Conservation (phyloP, 352 stramenopile species). For the Globisporangium perplexum region DNA sequence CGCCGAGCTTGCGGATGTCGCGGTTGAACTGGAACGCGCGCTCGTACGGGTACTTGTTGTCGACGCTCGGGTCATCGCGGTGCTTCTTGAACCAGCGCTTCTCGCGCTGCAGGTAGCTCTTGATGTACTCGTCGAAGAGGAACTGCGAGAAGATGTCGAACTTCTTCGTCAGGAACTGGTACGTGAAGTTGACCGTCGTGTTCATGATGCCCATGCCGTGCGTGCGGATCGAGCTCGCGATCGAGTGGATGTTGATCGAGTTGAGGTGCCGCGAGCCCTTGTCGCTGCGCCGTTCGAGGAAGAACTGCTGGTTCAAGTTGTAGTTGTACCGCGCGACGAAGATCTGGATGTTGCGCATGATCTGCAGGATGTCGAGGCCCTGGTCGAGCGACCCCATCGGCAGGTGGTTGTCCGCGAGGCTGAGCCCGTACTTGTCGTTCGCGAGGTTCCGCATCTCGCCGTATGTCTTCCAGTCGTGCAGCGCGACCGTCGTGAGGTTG, state of each 20-base stretch:
- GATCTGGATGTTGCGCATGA: constrained; percentile 95
- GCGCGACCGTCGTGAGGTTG: constrained; percentile 90
- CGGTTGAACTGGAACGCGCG: constrained; percentile 92
- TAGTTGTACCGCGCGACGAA: constrained; percentile 92
- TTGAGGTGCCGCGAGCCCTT: constrained; percentile 90
- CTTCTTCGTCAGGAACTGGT: constrained; percentile 92
- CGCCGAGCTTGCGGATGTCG: constrained; percentile 82
- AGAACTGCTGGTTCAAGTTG: constrained; percentile 95
- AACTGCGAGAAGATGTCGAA: constrained; percentile 91
- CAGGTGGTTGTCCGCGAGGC: constrained; percentile 88
- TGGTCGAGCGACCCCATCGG: constrained; percentile 92
- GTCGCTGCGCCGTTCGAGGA: constrained; percentile 89
- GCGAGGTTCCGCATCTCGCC: constrained; percentile 92
- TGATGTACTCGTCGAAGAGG: constrained; percentile 93
- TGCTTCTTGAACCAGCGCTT: constrained; percentile 93
- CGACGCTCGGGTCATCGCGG: constrained; percentile 80
- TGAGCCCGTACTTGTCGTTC: constrained; percentile 91
- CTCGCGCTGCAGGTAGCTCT: constrained; percentile 90
- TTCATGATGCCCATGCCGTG: constrained; percentile 95
- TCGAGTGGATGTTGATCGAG: constrained; percentile 91
- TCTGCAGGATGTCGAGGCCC: constrained; percentile 92
- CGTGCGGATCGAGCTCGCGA: constrained; percentile 89
- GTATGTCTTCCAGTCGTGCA: constrained; percentile 96
- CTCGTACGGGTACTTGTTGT: constrained; percentile 92
- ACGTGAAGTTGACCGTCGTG: constrained; percentile 95